Evolutionary conservation across 2,329 filamentous ascomycete species (phyloP).

Genomic region (Aaosphaeria arxii): DNA sequence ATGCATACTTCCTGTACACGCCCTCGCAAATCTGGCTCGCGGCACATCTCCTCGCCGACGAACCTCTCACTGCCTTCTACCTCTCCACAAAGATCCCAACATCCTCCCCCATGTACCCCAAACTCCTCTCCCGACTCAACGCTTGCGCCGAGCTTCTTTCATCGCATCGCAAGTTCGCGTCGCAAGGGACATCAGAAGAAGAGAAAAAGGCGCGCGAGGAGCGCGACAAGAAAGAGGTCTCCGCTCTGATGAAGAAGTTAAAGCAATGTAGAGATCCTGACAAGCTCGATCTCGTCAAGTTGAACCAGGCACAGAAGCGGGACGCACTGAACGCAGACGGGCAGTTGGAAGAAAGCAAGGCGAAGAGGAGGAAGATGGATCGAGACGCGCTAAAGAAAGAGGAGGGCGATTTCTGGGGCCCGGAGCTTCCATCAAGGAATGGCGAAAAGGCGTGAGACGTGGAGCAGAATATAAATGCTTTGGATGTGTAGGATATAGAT

Average conservation of each 20-base stretch:
- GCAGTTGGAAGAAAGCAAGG: slow-evolving; percentile 40
- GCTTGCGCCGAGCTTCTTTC: slow-evolving; percentile 41
- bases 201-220: slow-evolving; percentile 33
- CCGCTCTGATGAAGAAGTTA: slow-evolving; percentile 62
- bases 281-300: slow-evolving; percentile 66
- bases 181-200: slow-evolving; percentile 9
- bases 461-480: not conserved
- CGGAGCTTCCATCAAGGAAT: slow-evolving; percentile 22
- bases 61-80: slow-evolving; percentile 53
- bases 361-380: slow-evolving; percentile 44
- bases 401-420: slow-evolving; percentile 47
- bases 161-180: slow-evolving; percentile 19
- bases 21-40: slow-evolving; percentile 92
- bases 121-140: slow-evolving; percentile 38
- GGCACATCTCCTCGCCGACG: slow-evolving; percentile 72
- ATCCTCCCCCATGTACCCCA: slow-evolving; percentile 19
- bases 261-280: slow-evolving; percentile 72
- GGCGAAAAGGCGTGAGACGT: slow-evolving; percentile 6
- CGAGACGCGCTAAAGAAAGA: slow-evolving; percentile 45
- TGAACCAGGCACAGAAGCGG: slow-evolving; percentile 61
- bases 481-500: not conserved
- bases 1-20: slow-evolving; percentile 96
- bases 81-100: slow-evolving; percentile 42
- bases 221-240: slow-evolving; percentile 52
- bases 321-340: slow-evolving; percentile 34